These are phyloP conservation scores for Myriosclerotinia curreyana DNA, from an alignment of 2,329 filamentous ascomycete species.

Conservation along the genomic window DNA sequence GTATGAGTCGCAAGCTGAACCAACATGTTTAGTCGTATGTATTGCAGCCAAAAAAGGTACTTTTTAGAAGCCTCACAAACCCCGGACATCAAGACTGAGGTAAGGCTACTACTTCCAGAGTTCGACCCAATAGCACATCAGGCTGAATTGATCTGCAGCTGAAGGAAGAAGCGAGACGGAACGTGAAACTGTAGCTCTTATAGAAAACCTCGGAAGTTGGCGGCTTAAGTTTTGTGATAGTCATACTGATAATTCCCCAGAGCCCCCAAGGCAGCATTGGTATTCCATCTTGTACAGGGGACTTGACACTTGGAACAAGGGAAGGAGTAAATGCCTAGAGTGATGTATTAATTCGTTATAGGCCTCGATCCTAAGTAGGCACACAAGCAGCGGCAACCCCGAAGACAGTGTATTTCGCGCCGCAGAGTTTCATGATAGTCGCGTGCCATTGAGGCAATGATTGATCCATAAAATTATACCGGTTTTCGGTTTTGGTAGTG, in stretches of 20 bases:
- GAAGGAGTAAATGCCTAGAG: not conserved
- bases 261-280: not conserved
- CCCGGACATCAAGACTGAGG: conserved; percentile 1
- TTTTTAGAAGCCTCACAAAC: conserved; percentile 3
- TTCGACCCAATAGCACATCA: not conserved
- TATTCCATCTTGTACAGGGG: not conserved
- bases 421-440: not conserved
- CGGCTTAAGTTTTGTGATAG: not conserved
- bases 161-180: conserved; percentile 4
- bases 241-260: no score
- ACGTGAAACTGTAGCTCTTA: not conserved
- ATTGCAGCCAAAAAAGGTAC: not conserved
- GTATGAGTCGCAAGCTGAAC: not conserved
- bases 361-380: not conserved
- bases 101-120: not conserved
- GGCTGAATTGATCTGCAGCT: conserved; percentile 1
- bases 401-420: not conserved
- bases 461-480: not conserved
- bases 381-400: not conserved
- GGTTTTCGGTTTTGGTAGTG: no score
- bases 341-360: not conserved
- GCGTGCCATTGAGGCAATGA: not conserved
- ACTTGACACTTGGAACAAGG: not conserved
- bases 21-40: not conserved
- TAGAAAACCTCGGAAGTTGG: no score